phyloP scores from a whole-genome alignment of 805 yeast species.

The Cyberlindnera euphorbiae region DNA sequence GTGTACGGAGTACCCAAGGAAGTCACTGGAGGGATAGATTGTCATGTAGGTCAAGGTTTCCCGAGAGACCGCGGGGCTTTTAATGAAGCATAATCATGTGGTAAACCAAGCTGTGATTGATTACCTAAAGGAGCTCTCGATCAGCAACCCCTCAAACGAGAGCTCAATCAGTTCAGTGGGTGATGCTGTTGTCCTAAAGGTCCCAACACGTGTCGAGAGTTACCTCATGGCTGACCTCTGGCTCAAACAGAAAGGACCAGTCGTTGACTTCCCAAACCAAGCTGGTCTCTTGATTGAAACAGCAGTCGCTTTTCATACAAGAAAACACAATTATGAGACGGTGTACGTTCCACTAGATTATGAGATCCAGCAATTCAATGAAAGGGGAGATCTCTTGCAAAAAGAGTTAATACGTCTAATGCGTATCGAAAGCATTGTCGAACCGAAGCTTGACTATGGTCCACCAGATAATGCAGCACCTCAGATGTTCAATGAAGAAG shows the following conservation, averaged over 20 bases:
- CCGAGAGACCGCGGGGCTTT: conserved; percentile 15
- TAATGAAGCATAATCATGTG: conserved; percentile 12
- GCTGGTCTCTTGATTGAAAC: conserved; percentile 7
- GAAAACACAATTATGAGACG: too few species aligned
- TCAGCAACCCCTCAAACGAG: too few species aligned
- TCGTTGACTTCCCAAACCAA: not conserved
- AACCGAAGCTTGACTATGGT: conserved; percentile 16
- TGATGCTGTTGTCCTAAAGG: conserved; percentile 14
- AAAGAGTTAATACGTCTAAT: conserved; percentile 23
- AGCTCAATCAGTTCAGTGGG: too few species aligned
- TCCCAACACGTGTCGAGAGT: conserved; percentile 21
- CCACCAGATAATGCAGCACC: conserved; percentile 3
- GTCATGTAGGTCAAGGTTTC: conserved; percentile 13
- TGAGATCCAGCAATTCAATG: conserved; percentile 14
- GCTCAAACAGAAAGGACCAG: conserved; percentile 3
- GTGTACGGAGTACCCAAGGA: conserved; percentile 26
- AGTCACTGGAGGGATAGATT: conserved; percentile 25
- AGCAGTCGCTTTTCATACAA: too few species aligned
- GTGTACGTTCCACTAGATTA: conserved; percentile 14
- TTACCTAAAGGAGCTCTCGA: conserved; percentile 8
- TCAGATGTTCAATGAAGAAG: conserved; percentile 19
- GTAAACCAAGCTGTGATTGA: conserved; percentile 9
- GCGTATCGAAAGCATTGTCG: conserved; percentile 9
- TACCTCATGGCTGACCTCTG: conserved; percentile 13
- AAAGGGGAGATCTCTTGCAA: conserved; percentile 26